These are phyloP conservation scores for Ophiostoma australiae DNA, from an alignment of 2,329 filamentous ascomycete genomes.

Conservation along the genomic window DNA sequence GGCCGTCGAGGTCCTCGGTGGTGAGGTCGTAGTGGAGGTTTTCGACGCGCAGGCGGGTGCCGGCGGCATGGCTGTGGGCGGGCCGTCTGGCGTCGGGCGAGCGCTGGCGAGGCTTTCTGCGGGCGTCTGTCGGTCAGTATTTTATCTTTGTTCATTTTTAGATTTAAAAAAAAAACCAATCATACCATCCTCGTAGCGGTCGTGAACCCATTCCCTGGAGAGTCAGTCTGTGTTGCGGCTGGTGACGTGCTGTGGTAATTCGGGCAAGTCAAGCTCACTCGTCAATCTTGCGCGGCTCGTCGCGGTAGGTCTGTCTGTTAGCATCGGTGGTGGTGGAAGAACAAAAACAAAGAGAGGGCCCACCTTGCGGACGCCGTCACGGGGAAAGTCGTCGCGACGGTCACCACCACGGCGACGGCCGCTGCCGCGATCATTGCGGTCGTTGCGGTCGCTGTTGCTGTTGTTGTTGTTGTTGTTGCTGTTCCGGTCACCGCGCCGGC, in stretches of 20 bases:
- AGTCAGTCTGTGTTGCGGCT: not conserved
- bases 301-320: constrained; percentile 53
- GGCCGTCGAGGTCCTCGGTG: constrained; percentile 76
- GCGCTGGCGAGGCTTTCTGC: not conserved
- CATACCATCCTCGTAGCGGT: constrained; percentile 66
- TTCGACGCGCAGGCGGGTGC: constrained; percentile 73
- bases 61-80: constrained; percentile 30
- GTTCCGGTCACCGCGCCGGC: constrained; percentile 25
- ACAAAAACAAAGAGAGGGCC: constrained; percentile 13
- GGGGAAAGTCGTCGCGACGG: constrained; percentile 50
- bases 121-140: constrained; percentile 43
- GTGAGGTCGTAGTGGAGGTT: constrained; percentile 92
- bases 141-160: not conserved
- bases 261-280: constrained; percentile 46
- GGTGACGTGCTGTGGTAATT: not conserved
- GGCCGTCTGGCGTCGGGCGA: not conserved
- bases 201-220: constrained; percentile 84
- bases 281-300: constrained; percentile 63
- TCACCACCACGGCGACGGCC: constrained; percentile 27
- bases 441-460: constrained; percentile 32
- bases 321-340: too few relatives aligned
- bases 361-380: constrained; percentile 91
- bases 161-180: not conserved
- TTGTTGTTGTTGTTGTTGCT: not conserved
- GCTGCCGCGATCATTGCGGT: constrained; percentile 34